Evolutionary conservation across 345 rosid species (phyloP), one percentile per base, ranked within the genome.

Genomic region (Eucalyptus marginata): DNA sequence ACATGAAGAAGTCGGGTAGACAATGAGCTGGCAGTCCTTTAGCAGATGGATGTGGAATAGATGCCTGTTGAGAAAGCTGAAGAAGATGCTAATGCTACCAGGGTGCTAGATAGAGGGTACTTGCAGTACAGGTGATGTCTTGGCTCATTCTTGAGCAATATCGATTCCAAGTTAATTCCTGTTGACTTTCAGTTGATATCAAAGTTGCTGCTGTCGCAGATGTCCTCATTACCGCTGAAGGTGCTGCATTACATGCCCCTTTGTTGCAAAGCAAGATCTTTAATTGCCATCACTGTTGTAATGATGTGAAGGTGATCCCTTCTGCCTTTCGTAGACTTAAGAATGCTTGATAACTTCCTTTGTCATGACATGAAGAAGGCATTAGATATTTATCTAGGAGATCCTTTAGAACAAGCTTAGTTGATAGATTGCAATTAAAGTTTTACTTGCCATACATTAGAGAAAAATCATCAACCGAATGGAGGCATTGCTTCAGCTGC

Each of bases 111-210:
- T 29, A 90, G 90, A 89, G 98, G 98, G 49, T 46, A 89, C 59
- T 93, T 94, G 96, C 95, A 93, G 58, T 93, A 94, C 68, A 96
- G 97, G 98, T 94, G 94, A 25, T 58, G 66, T 31, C 49, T 29
- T 54, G 31, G 40, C 33, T 51, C 11, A 11, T 71, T 36, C 20
- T 66, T 18, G 25, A 20, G 64, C 54, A 51, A 5, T 18, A 68
- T 22, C 98, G 40, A 4, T 36, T 36, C 40, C 40, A 36, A 4
- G 40, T 36, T 36, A 36, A 36, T 36, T 36, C 40, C 40, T 36
- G 40, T 36, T 36, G 40, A 36, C 40, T 36, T 36, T 36, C 40
- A 36, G 40, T 36, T 36, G 40, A 36, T 36, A 36, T 36, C 40
- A 36, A 36, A 36, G 40, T 36, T 36, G 40, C 4, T 36, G 40